These are phyloP conservation scores for Aureobasidium melanogenum DNA, from an alignment of 2,329 filamentous ascomycete species.

Conservation along the genomic window DNA sequence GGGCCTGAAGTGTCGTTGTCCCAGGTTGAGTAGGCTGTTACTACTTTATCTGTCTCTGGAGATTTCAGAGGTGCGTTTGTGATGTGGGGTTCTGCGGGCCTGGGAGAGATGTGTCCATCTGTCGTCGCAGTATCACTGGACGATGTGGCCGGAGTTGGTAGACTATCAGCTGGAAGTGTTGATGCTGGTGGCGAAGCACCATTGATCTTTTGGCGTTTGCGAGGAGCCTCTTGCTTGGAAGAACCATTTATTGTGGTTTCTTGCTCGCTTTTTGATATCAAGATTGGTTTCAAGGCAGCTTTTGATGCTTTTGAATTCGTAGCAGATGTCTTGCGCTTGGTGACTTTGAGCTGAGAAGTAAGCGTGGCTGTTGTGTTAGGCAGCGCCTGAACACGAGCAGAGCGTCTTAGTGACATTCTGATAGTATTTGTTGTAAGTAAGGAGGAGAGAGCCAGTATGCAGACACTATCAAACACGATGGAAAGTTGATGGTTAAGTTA, in stretches of 20 bases:
- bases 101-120: conserved; percentile 29
- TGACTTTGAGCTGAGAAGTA: background rate
- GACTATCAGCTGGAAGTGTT: conserved; percentile 37
- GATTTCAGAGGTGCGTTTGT: conserved; percentile 67
- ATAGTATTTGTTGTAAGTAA: background rate
- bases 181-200: conserved; percentile 21
- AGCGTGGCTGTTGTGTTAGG: background rate
- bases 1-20: conserved; percentile 29
- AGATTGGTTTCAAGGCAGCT: background rate
- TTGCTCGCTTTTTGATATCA: background rate
- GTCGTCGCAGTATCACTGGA: conserved; percentile 14
- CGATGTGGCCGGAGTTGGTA: conserved; percentile 15
- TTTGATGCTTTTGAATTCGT: background rate
- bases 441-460: background rate
- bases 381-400: conserved; percentile 33
- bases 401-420: conserved; percentile 45
- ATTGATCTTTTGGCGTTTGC: conserved; percentile 12
- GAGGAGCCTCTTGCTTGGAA: conserved; percentile 17
- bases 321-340: background rate
- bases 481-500: background rate
- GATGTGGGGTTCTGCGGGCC: conserved; percentile 53
- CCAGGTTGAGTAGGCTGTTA: conserved; percentile 39
- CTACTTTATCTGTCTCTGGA: conserved; percentile 56
- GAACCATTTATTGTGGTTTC: conserved; percentile 5
- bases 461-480: background rate